phyloP scores from a whole-genome alignment of 2,329 filamentous ascomycete species.

The Rachicladosporium sp. region DNA sequence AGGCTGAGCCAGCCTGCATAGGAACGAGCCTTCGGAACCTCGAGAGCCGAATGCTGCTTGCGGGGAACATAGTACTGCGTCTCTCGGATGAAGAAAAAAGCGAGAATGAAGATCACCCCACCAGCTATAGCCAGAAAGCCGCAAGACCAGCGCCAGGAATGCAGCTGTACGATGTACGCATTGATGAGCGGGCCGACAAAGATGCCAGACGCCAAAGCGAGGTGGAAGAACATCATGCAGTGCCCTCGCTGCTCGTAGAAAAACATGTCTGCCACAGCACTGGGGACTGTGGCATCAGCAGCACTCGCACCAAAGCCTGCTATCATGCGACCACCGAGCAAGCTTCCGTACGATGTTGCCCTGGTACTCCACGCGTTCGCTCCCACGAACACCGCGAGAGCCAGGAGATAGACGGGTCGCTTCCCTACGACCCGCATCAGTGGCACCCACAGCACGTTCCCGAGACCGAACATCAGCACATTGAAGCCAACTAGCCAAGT shows the following conservation, averaged over 20 bases:
- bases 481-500: slow-evolving; percentile 18
- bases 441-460: slow-evolving; percentile 23
- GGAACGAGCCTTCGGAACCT: slow-evolving; percentile 1
- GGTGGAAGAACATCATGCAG: slow-evolving; percentile 28
- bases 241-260: slow-evolving; percentile 23
- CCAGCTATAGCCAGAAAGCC: slow-evolving; percentile 11
- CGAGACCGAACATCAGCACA: slow-evolving; percentile 19
- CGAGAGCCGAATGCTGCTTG: slow-evolving; percentile 2
- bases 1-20: slow-evolving; percentile 11
- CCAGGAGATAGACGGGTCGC: slow-evolving; percentile 26
- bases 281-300: slow-evolving; percentile 26
- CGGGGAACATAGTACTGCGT: slow-evolving; percentile 12
- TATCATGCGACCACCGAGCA: slow-evolving; percentile 16
- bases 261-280: slow-evolving; percentile 27
- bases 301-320: slow-evolving; percentile 20
- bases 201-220: slow-evolving; percentile 24
- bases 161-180: slow-evolving; percentile 15
- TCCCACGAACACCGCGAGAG: slow-evolving; percentile 21
- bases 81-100: slow-evolving; percentile 17
- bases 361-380: slow-evolving; percentile 26
- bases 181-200: slow-evolving; percentile 28
- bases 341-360: slow-evolving; percentile 14
- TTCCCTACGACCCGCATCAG: slow-evolving; percentile 24
- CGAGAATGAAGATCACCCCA: slow-evolving; percentile 11
- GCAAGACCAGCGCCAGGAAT: slow-evolving; percentile 13